Evolutionary conservation across 1,284 basidiomycete species (phyloP), one percentile per base, ranked within the genome.

Genomic region (Ceratobasidium sp.): DNA sequence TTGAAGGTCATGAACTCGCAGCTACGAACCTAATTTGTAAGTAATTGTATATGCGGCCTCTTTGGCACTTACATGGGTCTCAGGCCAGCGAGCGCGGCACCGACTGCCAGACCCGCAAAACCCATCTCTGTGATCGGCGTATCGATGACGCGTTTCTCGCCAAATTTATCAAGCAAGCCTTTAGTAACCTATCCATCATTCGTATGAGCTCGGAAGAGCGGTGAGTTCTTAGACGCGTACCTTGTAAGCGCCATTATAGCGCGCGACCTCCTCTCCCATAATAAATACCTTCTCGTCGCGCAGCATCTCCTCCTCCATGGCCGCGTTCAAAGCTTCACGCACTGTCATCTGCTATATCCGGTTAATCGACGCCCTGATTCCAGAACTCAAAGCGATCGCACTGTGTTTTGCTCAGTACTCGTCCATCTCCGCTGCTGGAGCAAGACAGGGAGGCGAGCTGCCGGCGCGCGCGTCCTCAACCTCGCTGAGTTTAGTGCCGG

Each of bases 1-100:
- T 96, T 94, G 84, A 95, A 97, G 11, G 95, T 98, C 95, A 98
- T 99, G 88, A 99, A 99, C 87, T 99, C 98, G 89, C 98, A 99
- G 80, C 92, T 94, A 7, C 65, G 19, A 58, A 66, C 37, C 56
- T 13, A 29, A 22, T 63, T 43, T 41, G 53, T 76, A 59, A 54
- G 22, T 49, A 77, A 53, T 78, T 53, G 78, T 75, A 74, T 62
- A 46, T 46, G 19, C 31, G 41, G 61, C 43, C 19, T 46, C 74
- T 34, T 48, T 13, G 58, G 39, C 22, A 34, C 80, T 48, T 81
- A 92, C 92, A 99, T 88, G 76, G 98, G 98, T 79, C 96, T 89
- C 72, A 99, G 89, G 81, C 98, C 98, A 79, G 95, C 90, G 62
- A 99, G 88, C 66, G 94, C 98, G 76, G 98, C 91, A 82, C 98